Base-by-base conservation (phyloP, 2,329 filamentous ascomycete species). In the Trichocomaceae sp. region DNA sequence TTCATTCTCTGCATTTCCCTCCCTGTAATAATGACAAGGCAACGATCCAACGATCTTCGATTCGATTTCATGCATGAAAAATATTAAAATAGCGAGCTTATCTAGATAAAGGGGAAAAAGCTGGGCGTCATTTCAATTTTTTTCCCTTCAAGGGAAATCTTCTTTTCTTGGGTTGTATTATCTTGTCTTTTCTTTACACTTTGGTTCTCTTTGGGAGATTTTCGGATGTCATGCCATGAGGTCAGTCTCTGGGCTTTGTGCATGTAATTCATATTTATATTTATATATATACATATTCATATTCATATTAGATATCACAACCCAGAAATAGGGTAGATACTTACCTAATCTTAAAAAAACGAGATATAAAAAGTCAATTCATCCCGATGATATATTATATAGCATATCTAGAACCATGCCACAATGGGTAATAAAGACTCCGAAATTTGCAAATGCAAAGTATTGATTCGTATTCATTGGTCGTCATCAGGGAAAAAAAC, bases 1-100 rank as follows among this genome's bases (percentile, higher is more conserved):
- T 52, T 45, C 22, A 15, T 47, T 53, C 41, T 52, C 45, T 29
- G 29, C 37, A 29, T 42, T 52, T 45, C 10, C 19, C 41, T 39
- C 20, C 23, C 19, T 48, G 26, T 49, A 42, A 42, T 49, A 42
- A 42, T 42, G 39, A 42, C 39, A 42, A 42, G 39, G 39, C 39
- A 42, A 42, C 39, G 39, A 42, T 42, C 39, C 39, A 22, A 42
- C 17, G 17, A 17, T 19, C 19, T 13, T 42, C 19, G n/a, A 42
- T 42, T 42, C n/a, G n/a, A n/a, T n/a, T n/a, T n/a, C 39, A 42
- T 42, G 39, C 19, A 42, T 42, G 39, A 42, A 42, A 42, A 42
- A n/a, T n/a, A n/a, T n/a, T 42, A 42, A 42, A 29, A 20, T 13
- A 42, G 39, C 39, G 39, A 42, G 17, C 19, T 22, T 4, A 22